Evolutionary conservation across 75 land plant genomes (phyloP), one percentile per base, ranked within the genome.

Genomic region (Cunninghamia lanceolata): DNA sequence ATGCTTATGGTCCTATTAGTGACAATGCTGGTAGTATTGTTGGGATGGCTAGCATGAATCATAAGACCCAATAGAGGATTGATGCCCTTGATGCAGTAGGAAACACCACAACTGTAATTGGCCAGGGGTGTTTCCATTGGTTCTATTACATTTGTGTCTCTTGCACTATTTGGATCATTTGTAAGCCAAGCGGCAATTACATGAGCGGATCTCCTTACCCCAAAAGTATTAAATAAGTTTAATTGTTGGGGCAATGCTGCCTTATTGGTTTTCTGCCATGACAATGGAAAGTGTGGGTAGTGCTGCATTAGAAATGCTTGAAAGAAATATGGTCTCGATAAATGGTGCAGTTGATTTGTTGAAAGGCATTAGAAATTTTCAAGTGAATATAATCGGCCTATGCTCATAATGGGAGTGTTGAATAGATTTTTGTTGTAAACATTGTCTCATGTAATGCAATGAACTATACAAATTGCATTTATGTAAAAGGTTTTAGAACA

Each of bases 21-120:
- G 97, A 95, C 89, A 95, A 95, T 90, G 97, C 96, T 76, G 97
- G 97, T 42, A 96, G 97, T 39, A 95, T 95, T 80, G 96, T 96
- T 1, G 97, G 94, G 82, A 95, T 94, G 97, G 96, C 96, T 52
- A 94, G 96, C 30, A 92, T 94, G 93, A 91, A 89, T 86, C 96
- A 91, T 93, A n/a, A 96, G 52, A 95, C 97, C 5, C 93, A 96
- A 1, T 88, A 94, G 15, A 91, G 94, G 6, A 95, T 95, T 78
- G 14, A 40, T 13, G 38, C 15, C 17, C 1, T 3, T 3, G 45
- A 8, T 13, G 95, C 95, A 15, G 19, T 5, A 45, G 7, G 79
- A 35, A 19, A 9, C 21, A 30, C 40, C 39, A 43, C 68, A 8
- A 25, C 30, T 70, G 10, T 1, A 8, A 11, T 4, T 83, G 95